Evolutionary conservation across 805 yeast species (phyloP), one percentile per base, ranked within the genome.

Genomic region (Candida glaebosa): DNA sequence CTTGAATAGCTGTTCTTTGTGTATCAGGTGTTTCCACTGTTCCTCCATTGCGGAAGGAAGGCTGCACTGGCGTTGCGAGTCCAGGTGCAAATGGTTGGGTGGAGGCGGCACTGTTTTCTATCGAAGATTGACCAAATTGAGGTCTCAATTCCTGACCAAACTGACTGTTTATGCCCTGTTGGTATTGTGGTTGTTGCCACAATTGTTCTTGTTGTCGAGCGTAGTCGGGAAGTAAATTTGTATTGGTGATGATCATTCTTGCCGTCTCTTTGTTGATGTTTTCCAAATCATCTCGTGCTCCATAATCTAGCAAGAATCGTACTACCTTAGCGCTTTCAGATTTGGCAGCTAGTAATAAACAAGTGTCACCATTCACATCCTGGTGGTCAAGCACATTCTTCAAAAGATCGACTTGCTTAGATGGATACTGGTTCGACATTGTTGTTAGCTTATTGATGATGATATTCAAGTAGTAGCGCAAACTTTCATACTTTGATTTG

Each of bases 331-430:
- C 58, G 39, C 82, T 76, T 6, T 95, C 95, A 6, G 78, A 65
- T 28, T 79, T 70, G 12, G 80, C 78, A 0, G 96, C 89, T 34
- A 91, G 67, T 53, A 88, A 95, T 37, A 89, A 65, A 5, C 95
- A 87, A 0, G 96, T 87, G 51, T 89, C 87, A 3, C 97, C 97
- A 45, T 80, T 73, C 17, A 71, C 73, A 60, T 93, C 98, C 55
- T 79, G 87, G 51, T 82, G 89, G 54, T 87, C 85, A 20, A 84
- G 56, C 31, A 84, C 81, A 40, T 76, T 72, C 28, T 75, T 76
- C 30, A 84, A 65, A 46, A 84, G 67, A 47, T 84, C 83, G 44
- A 75, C 70, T 8, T 84, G 76, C 40, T 79, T 81, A 12, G 54
- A 51, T 9, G 60, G 49, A 39, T 52, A 57, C 25, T 52, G 59